Base-by-base conservation (phyloP, 2,329 filamentous ascomycete genomes). In the Neocatenulostroma microsporum region DNA sequence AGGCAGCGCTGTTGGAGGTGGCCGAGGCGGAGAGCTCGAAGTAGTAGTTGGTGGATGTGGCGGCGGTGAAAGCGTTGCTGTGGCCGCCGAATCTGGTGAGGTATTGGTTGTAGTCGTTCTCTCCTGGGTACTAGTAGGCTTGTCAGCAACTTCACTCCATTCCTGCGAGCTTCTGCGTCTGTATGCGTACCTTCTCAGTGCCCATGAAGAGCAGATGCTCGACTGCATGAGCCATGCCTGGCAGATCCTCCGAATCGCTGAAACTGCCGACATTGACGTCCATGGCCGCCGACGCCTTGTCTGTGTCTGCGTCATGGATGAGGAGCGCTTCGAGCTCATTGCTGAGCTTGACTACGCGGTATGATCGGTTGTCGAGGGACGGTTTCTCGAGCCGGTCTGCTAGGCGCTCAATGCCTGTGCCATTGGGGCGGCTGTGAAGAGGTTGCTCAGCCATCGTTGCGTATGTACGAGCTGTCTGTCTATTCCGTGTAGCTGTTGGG, bases 181-280 rank as follows among this genome's bases (percentile, higher is more conserved):
- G n/a, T 19, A 41, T 24, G 21, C 45, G 46, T 60, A 80, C 78
- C 71, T 96, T 98, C 62, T 94, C 82, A 6, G 91, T 98, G 33
- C 91, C 91, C 91, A 98, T 96, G 68, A 98, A 98, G 17, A 98
- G 69, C 47, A 95, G 68, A 73, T 95, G 89, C 69, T 96, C 89
- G 37, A 96, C 86, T 5, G 87, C 88, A 67, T 96, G 91, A 35
- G 89, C 89, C 76, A 94, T 88, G 41, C 91, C 87, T 11, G 86
- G 88, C 76, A 96, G 87, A 51, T 87, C 84, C 47, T 82, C 76
- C 47, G 84, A 78, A 56, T 98, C 91, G 57, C 84, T 93, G 67
- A 95, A 95, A 62, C 85, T 93, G 44, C 91, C 91, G 23, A 95
- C 89, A 61, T 94, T 88, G 57, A 96, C 88, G 59, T 96, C 91